Evolutionary conservation across 2,329 filamentous ascomycete species (phyloP), one percentile per base, ranked within the genome.

Genomic region (Colletotrichum navitas): DNA sequence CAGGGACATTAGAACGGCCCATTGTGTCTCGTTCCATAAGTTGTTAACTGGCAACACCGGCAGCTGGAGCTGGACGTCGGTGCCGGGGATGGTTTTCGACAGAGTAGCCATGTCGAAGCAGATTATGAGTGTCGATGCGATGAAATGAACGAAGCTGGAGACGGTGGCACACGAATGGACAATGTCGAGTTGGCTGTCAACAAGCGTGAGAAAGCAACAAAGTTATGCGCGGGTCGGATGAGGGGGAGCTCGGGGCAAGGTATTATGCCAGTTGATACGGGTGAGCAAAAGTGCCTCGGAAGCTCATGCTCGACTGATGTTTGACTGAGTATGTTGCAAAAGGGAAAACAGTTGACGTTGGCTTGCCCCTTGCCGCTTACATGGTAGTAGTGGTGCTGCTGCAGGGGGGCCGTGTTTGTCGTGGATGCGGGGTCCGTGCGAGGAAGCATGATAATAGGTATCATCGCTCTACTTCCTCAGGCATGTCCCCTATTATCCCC

Each of bases 1-100:
- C 8, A 91, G 79, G 2, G 88, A 82, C 74, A 86, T 82, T 52
- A 90, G 76, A 2, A 86, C 85, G 49, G 82, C 78, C 89, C 89
- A 91, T 80, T 89, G 86, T 24, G 80, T 78, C 60, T 83, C 80
- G 51, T 79, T 81, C 75, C 87, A 85, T 76, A 84, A 85, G 72
- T 79, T 76, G 7, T 75, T 76, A 0, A 73, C 12, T 26, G 78
- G 77, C 6, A 75, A 68, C 68, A 49, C 66, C 66, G 47, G 74
- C 47, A 73, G 68, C 34, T 61, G 63, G 4, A 69, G 39, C 18
- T 62, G 59, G 49, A 26, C 16, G 18, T 63, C 51, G 34, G 64
- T 64, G 18, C 55, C 26, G 29, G 61, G 34, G 41, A 66, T 51
- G 4, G 63, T n/a, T 45, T 70, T 49, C 43, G 66, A 55, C 49